Evolutionary conservation across 1,284 basidiomycete genomes (phyloP).

Genomic region (Dichomitus squalens): DNA sequence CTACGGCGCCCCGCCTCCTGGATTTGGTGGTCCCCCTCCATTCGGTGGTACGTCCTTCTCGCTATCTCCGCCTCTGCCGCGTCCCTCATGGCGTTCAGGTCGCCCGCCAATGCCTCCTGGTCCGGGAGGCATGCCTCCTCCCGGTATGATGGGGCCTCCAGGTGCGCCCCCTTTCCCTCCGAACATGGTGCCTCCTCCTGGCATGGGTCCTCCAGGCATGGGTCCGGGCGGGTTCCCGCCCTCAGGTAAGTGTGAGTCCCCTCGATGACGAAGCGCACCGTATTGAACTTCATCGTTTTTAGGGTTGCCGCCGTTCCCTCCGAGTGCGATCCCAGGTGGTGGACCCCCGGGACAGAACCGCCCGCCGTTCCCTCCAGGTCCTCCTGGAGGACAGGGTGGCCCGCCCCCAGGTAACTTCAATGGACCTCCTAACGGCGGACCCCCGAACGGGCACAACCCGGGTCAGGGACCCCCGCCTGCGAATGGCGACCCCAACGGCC

Average conservation of each 20-base stretch:
- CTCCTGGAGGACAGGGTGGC: slow-evolving; percentile 39
- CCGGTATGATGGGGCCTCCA: slow-evolving; percentile 51
- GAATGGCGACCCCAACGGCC: slow-evolving; percentile 28
- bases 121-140: slow-evolving; percentile 43
- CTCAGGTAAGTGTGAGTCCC: slow-evolving; percentile 22
- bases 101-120: slow-evolving; percentile 72
- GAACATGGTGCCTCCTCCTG: slow-evolving; percentile 33
- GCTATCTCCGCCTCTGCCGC: neutral
- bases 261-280: too few relatives aligned
- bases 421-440: slow-evolving; percentile 33
- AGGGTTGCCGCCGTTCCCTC: slow-evolving; percentile 61
- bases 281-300: neutral
- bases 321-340: slow-evolving; percentile 40
- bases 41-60: slow-evolving; percentile 48
- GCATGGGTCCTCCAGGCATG: slow-evolving; percentile 39
- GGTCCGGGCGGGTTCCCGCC: slow-evolving; percentile 34
- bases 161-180: slow-evolving; percentile 41
- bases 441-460: slow-evolving; percentile 37
- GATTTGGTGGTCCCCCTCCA: slow-evolving; percentile 39
- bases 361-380: slow-evolving; percentile 62
- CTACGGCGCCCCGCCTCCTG: slow-evolving; percentile 47
- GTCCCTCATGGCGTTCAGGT: slow-evolving; percentile 34
- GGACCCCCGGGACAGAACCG: slow-evolving; percentile 28
- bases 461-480: slow-evolving; percentile 37
- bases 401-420: slow-evolving; percentile 41